Evolutionary conservation across 2,329 filamentous ascomycete genomes (phyloP), one percentile per base, ranked within the genome.

Genomic region (Exophiala viscosa): DNA sequence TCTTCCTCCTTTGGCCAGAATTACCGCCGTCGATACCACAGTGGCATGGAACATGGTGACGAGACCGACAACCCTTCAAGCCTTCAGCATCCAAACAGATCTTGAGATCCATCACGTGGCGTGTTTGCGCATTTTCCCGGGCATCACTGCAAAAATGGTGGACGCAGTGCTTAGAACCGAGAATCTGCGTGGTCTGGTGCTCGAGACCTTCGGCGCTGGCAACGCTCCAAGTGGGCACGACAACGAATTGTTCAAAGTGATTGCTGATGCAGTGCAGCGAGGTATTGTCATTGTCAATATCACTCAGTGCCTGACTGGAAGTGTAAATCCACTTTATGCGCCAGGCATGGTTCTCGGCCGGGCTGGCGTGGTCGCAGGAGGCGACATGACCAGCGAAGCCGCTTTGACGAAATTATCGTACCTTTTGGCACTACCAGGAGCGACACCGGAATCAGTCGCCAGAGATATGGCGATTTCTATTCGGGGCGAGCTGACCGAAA

Each of bases 131-230:
- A 87, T 96, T 58, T 96, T 96, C 70, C 91, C 91, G 0, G 91
- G 91, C 31, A 95, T 96, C 72, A 88, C 88, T 68, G 87, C 90
- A n/a, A 86, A 90, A 66, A 95, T 96, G 88, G 80, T 96, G 31
- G 89, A 93, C 66, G 86, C 87, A 1, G 89, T 96, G 13, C 76
- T 96, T 54, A 80, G 80, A 40, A 75, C 90, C 31, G 84, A 88
- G n/a, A 83, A 84, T 42, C 77, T 96, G 11, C 83, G 84, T 44
- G 91, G 91, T 1, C 77, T 96, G 45, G 84, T 96, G 35, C 80
- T 96, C 39, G 90, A 96, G 72, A 96, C 90, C 0, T 96, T 96
- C 69, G 91, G 91, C 54, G 90, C 93, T 67, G 91, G 91, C 51
- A 96, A 96, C 70, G 87, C 91, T 9, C 91, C 91, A 2, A 87